phyloP scores from a whole-genome alignment of 2,329 filamentous ascomycete genomes.

The Colletotrichum sublineola region DNA sequence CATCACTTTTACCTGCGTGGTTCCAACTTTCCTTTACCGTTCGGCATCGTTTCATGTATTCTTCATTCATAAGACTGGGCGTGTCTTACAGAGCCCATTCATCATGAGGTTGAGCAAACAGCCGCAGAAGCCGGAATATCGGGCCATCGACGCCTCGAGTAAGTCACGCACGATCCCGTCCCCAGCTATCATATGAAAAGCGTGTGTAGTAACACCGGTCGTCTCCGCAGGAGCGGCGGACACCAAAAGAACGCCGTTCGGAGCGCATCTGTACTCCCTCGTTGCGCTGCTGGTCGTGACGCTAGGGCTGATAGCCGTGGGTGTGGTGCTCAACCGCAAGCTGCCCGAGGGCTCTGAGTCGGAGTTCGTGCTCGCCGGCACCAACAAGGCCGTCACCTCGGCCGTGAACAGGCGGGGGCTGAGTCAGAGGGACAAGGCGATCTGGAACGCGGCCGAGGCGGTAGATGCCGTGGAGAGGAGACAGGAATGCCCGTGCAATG shows the following conservation, averaged over 20 bases:
- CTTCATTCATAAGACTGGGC: no score
- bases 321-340: slow-evolving; percentile 9
- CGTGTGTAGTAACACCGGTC: neutral
- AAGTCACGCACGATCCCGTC: neutral
- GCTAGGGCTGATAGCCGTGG: slow-evolving; percentile 29
- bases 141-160: neutral
- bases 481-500: neutral
- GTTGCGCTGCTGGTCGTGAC: slow-evolving; percentile 36
- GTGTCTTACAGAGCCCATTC: neutral
- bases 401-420: neutral
- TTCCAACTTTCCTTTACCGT: neutral
- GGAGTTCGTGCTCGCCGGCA: neutral
- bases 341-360: neutral
- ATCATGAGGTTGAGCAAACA: slow-evolving; percentile 2
- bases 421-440: neutral
- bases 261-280: slow-evolving; percentile 27
- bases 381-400: neutral
- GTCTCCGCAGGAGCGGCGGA: neutral
- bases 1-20: neutral
- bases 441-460: neutral
- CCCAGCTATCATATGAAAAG: neutral
- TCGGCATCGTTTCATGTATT: neutral
- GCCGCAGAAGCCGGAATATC: neutral
- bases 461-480: neutral
- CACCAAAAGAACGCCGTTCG: slow-evolving; percentile 24